These are phyloP conservation scores for Saturnispora dispora DNA, from an alignment of 805 yeast genomes.

Conservation along the genomic window DNA sequence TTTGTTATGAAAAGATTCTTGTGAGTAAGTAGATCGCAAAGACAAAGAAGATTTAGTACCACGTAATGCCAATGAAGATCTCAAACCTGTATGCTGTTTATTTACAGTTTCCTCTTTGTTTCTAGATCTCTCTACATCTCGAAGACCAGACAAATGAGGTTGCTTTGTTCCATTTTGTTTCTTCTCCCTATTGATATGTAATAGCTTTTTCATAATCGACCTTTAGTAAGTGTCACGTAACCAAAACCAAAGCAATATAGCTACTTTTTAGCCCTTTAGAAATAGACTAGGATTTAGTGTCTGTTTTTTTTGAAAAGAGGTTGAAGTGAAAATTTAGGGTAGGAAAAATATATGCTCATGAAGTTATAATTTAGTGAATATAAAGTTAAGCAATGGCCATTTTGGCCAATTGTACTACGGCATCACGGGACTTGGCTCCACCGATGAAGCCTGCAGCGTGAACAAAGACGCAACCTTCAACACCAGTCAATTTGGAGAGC, in stretches of 20 bases:
- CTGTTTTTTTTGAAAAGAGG: background rate
- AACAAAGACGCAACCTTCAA: conserved; percentile 79
- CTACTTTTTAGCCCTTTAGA: background rate
- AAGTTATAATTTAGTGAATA: background rate
- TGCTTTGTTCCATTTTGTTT: background rate
- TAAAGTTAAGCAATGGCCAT: conserved; percentile 11
- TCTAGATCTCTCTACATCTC: background rate
- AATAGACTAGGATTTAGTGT: background rate
- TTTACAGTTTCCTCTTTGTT: background rate
- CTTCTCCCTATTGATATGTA: background rate
- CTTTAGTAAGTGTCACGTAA: background rate
- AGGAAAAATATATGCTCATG: background rate
- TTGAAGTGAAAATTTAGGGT: background rate
- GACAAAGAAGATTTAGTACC: background rate
- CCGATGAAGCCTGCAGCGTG: conserved; percentile 98
- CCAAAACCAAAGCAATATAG: background rate
- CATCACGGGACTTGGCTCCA: conserved; percentile 75
- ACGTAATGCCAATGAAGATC: background rate
- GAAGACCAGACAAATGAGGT: background rate
- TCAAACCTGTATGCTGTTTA: background rate
- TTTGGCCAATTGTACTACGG: conserved; percentile 66
- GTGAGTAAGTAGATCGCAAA: background rate
- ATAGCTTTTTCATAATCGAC: background rate
- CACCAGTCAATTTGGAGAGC: conserved; percentile 64
- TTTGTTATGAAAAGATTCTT: background rate